Conservation (phyloP, 768 basidiomycete species). For the Psilocybe cyanescens region DNA sequence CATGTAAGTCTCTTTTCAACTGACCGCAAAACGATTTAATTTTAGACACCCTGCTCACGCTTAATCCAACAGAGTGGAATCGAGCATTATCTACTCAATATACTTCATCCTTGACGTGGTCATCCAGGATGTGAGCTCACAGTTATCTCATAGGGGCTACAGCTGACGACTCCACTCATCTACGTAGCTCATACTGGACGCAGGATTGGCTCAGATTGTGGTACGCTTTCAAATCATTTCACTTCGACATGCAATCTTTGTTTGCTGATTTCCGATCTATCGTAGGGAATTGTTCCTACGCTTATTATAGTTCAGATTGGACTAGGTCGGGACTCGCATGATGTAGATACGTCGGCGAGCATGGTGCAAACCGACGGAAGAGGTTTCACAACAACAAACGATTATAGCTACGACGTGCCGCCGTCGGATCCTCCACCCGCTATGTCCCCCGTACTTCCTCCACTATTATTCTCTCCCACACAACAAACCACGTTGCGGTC, state of each 20-base stretch:
- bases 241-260: not conserved
- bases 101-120: conserved; percentile 30
- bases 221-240: conserved; percentile 17
- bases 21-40: not conserved
- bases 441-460: conserved; percentile 17
- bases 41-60: conserved; percentile 16
- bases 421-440: conserved; percentile 22
- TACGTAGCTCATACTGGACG: conserved; percentile 25
- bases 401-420: conserved; percentile 21
- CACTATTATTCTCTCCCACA: conserved; percentile 18
- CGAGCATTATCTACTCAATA: conserved; percentile 33
- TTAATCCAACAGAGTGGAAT: conserved; percentile 32
- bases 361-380: conserved; percentile 25
- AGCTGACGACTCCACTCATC: conserved; percentile 1
- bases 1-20: conserved; percentile 24
- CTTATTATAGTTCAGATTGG: conserved; percentile 35
- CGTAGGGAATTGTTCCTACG: conserved; percentile 34
- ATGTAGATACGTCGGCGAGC: conserved; percentile 24
- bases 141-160: not conserved
- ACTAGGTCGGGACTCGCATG: conserved; percentile 25
- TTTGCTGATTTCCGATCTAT: conserved; percentile 6
- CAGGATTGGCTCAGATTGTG: conserved; percentile 29
- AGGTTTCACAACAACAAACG: conserved; percentile 20
- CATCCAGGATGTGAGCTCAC: conserved; percentile 20
- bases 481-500: conserved; percentile 14